These are phyloP conservation scores for Globisporangium canariense DNA, from an alignment of 352 stramenopile species.

Conservation along the genomic window DNA sequence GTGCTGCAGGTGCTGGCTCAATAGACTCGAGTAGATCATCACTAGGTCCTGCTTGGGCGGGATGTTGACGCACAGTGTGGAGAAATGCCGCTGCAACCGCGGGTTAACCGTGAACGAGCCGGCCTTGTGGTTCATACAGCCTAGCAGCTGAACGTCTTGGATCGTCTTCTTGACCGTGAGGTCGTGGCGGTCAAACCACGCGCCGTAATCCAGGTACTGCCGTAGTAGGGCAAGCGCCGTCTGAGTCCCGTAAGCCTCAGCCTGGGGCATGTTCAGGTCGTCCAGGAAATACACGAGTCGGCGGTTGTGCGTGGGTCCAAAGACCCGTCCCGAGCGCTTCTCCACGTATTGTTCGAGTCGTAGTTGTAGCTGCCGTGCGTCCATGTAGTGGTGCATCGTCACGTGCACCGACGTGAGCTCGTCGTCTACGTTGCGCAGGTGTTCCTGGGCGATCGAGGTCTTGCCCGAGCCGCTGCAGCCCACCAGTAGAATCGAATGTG, in stretches of 20 bases:
- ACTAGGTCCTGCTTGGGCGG: slow-evolving; percentile 58
- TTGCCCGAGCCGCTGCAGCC: slow-evolving; percentile 86
- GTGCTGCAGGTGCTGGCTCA: slow-evolving; percentile 57
- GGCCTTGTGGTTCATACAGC: slow-evolving; percentile 90
- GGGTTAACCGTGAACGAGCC: slow-evolving; percentile 87
- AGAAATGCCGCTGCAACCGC: slow-evolving; percentile 88
- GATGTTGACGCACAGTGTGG: slow-evolving; percentile 72
- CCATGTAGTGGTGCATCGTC: slow-evolving; percentile 88
- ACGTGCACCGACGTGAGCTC: slow-evolving; percentile 52
- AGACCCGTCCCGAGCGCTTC: slow-evolving; percentile 85
- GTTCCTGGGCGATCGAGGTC: slow-evolving; percentile 71
- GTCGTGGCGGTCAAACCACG: slow-evolving; percentile 90
- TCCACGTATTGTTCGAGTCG: slow-evolving; percentile 83
- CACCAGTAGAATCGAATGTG: slow-evolving; percentile 70
- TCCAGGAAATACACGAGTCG: slow-evolving; percentile 89
- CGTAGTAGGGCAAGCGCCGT: slow-evolving; percentile 85
- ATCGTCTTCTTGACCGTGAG: slow-evolving; percentile 86
- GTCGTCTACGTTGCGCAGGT: slow-evolving; percentile 67
- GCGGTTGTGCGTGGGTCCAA: slow-evolving; percentile 73
- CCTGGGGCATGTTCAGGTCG: slow-evolving; percentile 88
- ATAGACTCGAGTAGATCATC: slow-evolving; percentile 65
- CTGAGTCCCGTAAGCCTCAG: slow-evolving; percentile 89
- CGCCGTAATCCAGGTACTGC: slow-evolving; percentile 90
- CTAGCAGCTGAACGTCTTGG: slow-evolving; percentile 86
- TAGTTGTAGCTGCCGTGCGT: slow-evolving; percentile 68